phyloP scores from a whole-genome alignment of 2,329 filamentous ascomycete species.

The Scedosporium aurantiacum region DNA sequence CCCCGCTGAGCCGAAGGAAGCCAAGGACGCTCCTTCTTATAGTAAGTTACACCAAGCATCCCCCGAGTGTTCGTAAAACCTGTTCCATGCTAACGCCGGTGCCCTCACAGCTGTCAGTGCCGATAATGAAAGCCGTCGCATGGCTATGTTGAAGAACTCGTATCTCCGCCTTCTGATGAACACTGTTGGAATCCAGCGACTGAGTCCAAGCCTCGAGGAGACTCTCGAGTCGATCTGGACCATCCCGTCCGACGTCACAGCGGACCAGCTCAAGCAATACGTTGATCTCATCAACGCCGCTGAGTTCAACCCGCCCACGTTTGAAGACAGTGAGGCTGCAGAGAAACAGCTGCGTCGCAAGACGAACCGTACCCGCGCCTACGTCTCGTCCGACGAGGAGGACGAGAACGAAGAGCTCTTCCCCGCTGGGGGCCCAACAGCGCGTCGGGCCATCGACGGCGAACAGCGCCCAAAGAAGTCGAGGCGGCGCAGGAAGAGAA shows the following conservation, averaged over 20 bases:
- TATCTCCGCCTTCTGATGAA: slow-evolving; percentile 77
- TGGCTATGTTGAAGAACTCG: slow-evolving; percentile 79
- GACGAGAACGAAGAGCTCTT: slow-evolving; percentile 50
- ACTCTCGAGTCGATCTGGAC: slow-evolving; percentile 69
- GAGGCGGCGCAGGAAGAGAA: slow-evolving; percentile 33
- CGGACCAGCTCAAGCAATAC: slow-evolving; percentile 55
- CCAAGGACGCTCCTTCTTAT: slow-evolving; percentile 21
- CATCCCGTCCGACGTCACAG: slow-evolving; percentile 54
- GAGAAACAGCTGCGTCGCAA: slow-evolving; percentile 73
- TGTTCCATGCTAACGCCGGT: slow-evolving; percentile 16
- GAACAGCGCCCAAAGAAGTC: slow-evolving; percentile 42
- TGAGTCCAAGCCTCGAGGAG: slow-evolving; percentile 47
- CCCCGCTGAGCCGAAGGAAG: neutral
- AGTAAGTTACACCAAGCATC: slow-evolving; percentile 16
- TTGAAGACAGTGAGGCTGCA: slow-evolving; percentile 64
- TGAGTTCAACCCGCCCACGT: slow-evolving; percentile 66
- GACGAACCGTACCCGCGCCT: slow-evolving; percentile 29
- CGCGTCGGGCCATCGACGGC: slow-evolving; percentile 39
- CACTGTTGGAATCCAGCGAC: slow-evolving; percentile 57
- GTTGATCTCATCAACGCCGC: slow-evolving; percentile 65
- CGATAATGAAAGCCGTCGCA: slow-evolving; percentile 54
- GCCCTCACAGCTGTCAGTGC: slow-evolving; percentile 43
- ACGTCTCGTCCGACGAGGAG: slow-evolving; percentile 52
- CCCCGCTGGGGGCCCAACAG: slow-evolving; percentile 54
- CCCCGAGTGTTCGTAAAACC: no score